Evolutionary conservation across 2,329 filamentous ascomycete species (phyloP).

Genomic region (Myrmaecium sp.): DNA sequence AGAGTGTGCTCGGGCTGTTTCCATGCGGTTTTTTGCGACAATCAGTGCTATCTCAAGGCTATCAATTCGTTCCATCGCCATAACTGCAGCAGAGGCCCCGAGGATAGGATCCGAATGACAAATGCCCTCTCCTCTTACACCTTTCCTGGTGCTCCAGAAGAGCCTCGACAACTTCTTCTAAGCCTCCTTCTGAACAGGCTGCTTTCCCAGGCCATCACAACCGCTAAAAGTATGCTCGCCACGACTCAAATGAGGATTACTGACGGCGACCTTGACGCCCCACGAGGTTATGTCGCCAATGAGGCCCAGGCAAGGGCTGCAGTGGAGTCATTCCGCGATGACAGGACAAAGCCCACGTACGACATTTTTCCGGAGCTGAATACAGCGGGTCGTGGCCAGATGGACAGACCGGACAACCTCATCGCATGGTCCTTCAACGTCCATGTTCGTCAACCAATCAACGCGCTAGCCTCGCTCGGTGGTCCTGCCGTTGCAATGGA

Average conservation of each 20-base stretch:
- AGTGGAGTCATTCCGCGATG: no score
- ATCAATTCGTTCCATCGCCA: neutral
- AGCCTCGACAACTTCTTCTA: slow-evolving; percentile 1
- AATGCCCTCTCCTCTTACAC: neutral
- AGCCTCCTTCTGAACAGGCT: slow-evolving; percentile 4
- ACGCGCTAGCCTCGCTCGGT: slow-evolving; percentile 6
- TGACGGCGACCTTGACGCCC: slow-evolving; percentile 3
- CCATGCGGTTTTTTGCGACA: slow-evolving; percentile 1
- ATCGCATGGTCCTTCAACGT: slow-evolving; percentile 7
- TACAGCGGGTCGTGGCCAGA: no score
- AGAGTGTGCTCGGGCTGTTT: slow-evolving; percentile 3
- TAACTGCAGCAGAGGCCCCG: slow-evolving; percentile 1
- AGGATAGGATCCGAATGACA: neutral
- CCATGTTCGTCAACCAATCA: slow-evolving; percentile 6
- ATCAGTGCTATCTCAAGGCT: neutral
- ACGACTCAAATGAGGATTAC: no score
- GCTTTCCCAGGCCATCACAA: slow-evolving; percentile 4
- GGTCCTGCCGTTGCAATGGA: slow-evolving; percentile 4
- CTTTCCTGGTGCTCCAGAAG: slow-evolving; percentile 1
- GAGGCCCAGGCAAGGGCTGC: no score
- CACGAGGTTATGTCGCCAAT: no score
- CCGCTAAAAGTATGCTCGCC: slow-evolving; percentile 5
- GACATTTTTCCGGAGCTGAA: no score
- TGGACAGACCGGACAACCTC: no score
- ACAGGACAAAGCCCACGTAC: no score